Percentiles rank a stretch among this genome's conserved stretches.
Conservation (phyloP, 1,284 basidiomycete genomes). For the Pseudozyma sp. region DNA sequence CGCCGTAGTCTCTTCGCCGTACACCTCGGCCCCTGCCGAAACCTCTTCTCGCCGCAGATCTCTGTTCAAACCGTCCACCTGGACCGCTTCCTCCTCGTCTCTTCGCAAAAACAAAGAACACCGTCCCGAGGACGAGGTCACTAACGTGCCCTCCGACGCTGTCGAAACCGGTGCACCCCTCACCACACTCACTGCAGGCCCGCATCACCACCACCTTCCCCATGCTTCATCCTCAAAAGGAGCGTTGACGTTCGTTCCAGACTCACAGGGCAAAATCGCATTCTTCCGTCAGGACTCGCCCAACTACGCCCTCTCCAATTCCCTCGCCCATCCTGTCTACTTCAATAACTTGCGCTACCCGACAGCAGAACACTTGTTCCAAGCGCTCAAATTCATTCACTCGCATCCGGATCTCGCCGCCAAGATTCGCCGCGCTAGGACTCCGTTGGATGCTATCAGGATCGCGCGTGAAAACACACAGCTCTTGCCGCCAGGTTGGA, state of each 20-base stretch:
- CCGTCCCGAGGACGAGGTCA: neutral
- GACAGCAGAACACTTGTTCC: conserved; percentile 61
- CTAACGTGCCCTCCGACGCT: conserved; percentile 2
- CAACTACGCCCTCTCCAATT: conserved; percentile 59
- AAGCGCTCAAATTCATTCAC: conserved; percentile 54
- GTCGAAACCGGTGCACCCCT: conserved; percentile 16
- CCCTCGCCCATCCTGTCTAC: conserved; percentile 34
- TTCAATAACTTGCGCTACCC: conserved; percentile 49
- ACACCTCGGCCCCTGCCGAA: no score
- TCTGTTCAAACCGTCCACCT: conserved; percentile 19
- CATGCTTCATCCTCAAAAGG: neutral
- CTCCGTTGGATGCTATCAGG: conserved; percentile 49
- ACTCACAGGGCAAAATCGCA: conserved; percentile 16
- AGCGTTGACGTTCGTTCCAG: neutral
- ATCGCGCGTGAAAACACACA: conserved; percentile 43
- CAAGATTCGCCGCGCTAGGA: conserved; percentile 54
- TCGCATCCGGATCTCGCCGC: conserved; percentile 47
- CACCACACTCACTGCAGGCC: neutral
- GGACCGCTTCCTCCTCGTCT: neutral
- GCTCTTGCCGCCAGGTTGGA: conserved; percentile 54
- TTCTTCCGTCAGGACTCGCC: conserved; percentile 44
- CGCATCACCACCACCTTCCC: neutral
- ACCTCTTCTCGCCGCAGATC: neutral
- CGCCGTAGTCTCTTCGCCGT: no score
- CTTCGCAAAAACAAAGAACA: neutral